These are phyloP conservation scores for Panellus pusillus DNA, from an alignment of 768 basidiomycete genomes.

Conservation along the genomic window DNA sequence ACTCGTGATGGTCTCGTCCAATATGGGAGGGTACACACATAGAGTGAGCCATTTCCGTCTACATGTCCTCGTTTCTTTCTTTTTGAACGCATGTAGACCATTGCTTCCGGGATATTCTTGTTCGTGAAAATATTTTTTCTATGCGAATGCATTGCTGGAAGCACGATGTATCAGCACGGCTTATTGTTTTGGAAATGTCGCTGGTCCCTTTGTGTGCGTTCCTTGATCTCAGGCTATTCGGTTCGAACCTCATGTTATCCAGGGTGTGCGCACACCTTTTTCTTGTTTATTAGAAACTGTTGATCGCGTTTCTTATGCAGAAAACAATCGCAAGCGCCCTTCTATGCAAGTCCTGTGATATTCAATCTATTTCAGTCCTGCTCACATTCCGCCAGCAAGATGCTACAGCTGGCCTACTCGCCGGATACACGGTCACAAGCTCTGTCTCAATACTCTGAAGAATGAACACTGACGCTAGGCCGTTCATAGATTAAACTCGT, in stretches of 20 bases:
- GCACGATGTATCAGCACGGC: constrained; percentile 10
- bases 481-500: constrained; percentile 17
- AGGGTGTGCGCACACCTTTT: constrained; percentile 3
- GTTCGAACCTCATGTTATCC: not conserved
- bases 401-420: constrained; percentile 18
- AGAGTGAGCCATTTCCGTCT: constrained; percentile 1
- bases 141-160: too few relatives aligned
- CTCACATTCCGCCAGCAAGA: constrained; percentile 8
- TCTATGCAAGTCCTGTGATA: constrained; percentile 6
- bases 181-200: constrained; percentile 22
- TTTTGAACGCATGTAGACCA: constrained; percentile 2
- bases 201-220: constrained; percentile 22
- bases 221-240: not conserved
- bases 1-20: constrained; percentile 24
- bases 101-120: constrained; percentile 21
- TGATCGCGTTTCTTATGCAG: not conserved
- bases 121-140: not conserved
- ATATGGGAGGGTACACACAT: constrained; percentile 25
- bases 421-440: constrained; percentile 13
- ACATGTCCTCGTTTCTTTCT: not conserved
- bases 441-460: not conserved
- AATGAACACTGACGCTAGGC: not conserved
- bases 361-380: not conserved
- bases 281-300: not conserved
- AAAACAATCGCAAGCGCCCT: constrained; percentile 20